A percentile compares a stretch with the other conserved stretches of the same genome.
phyloP scores from a whole-genome alignment of 2,329 filamentous ascomycete species.

The Plenodomus tracheiphilus region DNA sequence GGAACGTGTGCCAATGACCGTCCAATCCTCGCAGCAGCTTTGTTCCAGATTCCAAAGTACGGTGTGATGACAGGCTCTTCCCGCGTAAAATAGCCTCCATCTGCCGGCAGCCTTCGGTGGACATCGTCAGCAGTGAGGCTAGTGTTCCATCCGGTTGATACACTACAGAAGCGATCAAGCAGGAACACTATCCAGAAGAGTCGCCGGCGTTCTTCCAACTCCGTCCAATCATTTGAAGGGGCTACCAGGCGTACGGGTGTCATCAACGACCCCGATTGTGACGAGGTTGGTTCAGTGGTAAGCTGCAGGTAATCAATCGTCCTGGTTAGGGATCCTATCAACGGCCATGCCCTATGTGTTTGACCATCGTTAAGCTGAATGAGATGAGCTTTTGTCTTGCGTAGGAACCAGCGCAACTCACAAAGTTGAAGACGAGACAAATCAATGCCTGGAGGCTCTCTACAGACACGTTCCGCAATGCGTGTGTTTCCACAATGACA shows the following conservation, averaged over 20 bases:
- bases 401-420: slow-evolving; percentile 7
- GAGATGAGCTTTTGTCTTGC: neutral
- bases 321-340: slow-evolving; percentile 40
- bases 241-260: slow-evolving; percentile 29
- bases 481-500: slow-evolving; percentile 36
- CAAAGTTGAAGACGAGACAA: slow-evolving; percentile 39
- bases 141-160: slow-evolving; percentile 40
- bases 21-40: slow-evolving; percentile 37
- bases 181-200: slow-evolving; percentile 41
- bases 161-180: slow-evolving; percentile 39
- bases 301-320: slow-evolving; percentile 40
- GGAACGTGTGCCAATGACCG: slow-evolving; percentile 37
- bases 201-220: slow-evolving; percentile 36
- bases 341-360: slow-evolving; percentile 33
- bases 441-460: slow-evolving; percentile 37
- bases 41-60: slow-evolving; percentile 43
- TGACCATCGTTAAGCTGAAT: slow-evolving; percentile 36
- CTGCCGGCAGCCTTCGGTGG: slow-evolving; percentile 36
- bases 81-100: slow-evolving; percentile 40
- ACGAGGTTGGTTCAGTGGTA: slow-evolving; percentile 32
- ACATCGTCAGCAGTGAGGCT: slow-evolving; percentile 41
- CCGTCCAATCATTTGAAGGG: slow-evolving; percentile 35
- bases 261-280: slow-evolving; percentile 33
- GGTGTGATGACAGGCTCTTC: slow-evolving; percentile 39
- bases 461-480: slow-evolving; percentile 29